Percentiles rank a stretch among this genome's conserved stretches.
These are phyloP conservation scores for Porogramme epimiltina DNA, from an alignment of 1,284 basidiomycete species.

Conservation along the genomic window DNA sequence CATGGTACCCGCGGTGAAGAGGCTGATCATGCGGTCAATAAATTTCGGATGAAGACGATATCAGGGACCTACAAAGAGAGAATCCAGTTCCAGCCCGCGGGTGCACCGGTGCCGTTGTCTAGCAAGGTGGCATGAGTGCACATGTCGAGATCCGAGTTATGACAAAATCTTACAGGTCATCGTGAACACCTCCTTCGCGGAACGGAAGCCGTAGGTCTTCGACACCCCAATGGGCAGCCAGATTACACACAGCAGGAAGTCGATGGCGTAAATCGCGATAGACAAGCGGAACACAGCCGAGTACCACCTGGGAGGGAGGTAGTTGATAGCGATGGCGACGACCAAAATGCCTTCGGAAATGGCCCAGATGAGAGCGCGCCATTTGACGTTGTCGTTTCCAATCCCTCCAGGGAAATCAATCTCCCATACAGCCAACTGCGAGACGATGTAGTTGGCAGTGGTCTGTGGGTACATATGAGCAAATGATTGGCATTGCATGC, in stretches of 20 bases:
- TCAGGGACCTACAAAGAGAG: constrained; percentile 61
- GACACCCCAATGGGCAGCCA: constrained; percentile 89
- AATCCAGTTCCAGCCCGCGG: constrained; percentile 86
- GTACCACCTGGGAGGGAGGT: constrained; percentile 75
- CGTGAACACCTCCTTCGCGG: constrained; percentile 79
- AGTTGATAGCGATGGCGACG: constrained; percentile 76
- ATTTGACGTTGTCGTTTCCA: constrained; percentile 72
- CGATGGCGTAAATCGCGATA: constrained; percentile 72
- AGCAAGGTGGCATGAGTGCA: background rate
- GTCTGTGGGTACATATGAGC: constrained; percentile 46
- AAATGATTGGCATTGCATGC: background rate
- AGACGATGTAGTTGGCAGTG: constrained; percentile 83
- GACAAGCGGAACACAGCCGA: constrained; percentile 76
- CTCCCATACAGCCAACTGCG: constrained; percentile 78
- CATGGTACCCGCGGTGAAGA: constrained; percentile 82
- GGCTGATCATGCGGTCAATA: constrained; percentile 40
- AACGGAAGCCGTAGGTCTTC: constrained; percentile 81
- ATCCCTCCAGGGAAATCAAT: constrained; percentile 79
- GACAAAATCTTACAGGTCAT: constrained; percentile 70
- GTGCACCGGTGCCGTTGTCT: constrained; percentile 88
- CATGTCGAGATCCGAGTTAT: background rate
- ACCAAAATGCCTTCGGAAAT: constrained; percentile 72
- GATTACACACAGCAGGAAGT: constrained; percentile 83
- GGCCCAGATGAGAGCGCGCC: constrained; percentile 81
- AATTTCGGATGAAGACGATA: constrained; percentile 1